Evolutionary conservation across 2,329 filamentous ascomycete species (phyloP).

Genomic region (Mycosphaerella arachidis): DNA sequence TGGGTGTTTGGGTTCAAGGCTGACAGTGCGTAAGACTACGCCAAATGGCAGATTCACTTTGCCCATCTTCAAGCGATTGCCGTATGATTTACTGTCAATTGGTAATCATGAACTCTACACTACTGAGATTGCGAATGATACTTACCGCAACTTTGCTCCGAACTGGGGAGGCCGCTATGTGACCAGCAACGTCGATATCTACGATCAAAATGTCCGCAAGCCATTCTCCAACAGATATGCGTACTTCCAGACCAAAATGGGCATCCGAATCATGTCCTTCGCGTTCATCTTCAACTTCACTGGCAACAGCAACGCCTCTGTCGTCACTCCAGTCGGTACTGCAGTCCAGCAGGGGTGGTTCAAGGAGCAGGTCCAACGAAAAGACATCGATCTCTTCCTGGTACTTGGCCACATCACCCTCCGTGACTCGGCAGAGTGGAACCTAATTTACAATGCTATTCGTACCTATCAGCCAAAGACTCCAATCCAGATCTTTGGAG

Average conservation of each 20-base stretch:
- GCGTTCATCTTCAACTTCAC: slow-evolving; percentile 48
- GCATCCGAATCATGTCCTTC: slow-evolving; percentile 51
- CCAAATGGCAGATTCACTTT: slow-evolving; percentile 55
- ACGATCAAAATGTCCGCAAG: slow-evolving; percentile 16
- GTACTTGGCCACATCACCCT: slow-evolving; percentile 61
- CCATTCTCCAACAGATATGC: slow-evolving; percentile 42
- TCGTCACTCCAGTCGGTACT: slow-evolving; percentile 52
- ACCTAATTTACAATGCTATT: slow-evolving; percentile 55
- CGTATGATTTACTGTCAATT: slow-evolving; percentile 51
- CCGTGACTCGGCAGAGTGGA: slow-evolving; percentile 41
- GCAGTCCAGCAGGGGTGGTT: slow-evolving; percentile 58
- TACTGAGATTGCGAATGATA: slow-evolving; percentile 58
- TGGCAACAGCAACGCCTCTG: slow-evolving; percentile 59
- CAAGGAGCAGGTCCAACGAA: slow-evolving; percentile 50
- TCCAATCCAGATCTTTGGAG: slow-evolving; percentile 61
- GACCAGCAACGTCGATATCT: slow-evolving; percentile 51
- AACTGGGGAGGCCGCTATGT: slow-evolving; percentile 54
- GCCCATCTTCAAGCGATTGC: slow-evolving; percentile 43
- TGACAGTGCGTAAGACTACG: slow-evolving; percentile 36
- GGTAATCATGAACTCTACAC: slow-evolving; percentile 65
- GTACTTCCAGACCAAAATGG: slow-evolving; percentile 48
- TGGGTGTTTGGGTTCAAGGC: neutral
- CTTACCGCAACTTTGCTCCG: slow-evolving; percentile 55
- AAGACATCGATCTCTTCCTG: slow-evolving; percentile 61
- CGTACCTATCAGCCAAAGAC: slow-evolving; percentile 52